These are phyloP conservation scores for Rhododendron kiyosumense DNA, from an alignment of 148 eudicot genomes.

Conservation along the genomic window DNA sequence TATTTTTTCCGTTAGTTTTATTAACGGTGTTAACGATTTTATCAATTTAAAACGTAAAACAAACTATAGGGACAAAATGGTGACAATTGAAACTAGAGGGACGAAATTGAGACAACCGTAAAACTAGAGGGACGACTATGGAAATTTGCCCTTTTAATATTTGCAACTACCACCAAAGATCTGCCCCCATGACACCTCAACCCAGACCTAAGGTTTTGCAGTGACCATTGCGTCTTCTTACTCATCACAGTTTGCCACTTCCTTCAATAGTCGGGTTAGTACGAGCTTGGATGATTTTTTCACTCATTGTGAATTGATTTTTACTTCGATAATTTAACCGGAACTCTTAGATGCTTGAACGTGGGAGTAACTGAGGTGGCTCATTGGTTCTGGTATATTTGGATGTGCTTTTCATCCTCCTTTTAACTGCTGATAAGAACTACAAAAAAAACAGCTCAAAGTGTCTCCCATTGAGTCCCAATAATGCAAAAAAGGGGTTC, in stretches of 20 bases:
- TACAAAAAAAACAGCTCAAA: not conserved
- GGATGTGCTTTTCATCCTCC: not conserved
- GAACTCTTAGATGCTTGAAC: not conserved
- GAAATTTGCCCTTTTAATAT: too few relatives aligned
- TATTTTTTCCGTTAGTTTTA: too few relatives aligned
- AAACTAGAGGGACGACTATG: too few relatives aligned
- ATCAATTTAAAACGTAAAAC: too few relatives aligned
- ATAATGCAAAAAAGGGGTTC: conserved; percentile 27
- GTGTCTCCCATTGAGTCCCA: conserved; percentile 4
- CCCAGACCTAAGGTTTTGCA: not conserved
- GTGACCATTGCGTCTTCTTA: not conserved
- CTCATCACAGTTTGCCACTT: not conserved
- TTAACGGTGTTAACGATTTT: too few relatives aligned
- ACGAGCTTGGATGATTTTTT: not conserved
- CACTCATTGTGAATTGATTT: not conserved
- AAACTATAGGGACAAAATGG: too few relatives aligned
- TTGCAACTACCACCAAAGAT: not conserved
- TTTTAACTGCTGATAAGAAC: not conserved
- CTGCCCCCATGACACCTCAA: not conserved
- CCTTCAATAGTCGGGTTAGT: not conserved
- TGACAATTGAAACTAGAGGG: too few relatives aligned
- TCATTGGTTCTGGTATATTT: not conserved
- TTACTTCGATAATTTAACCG: not conserved
- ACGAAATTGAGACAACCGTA: too few relatives aligned
- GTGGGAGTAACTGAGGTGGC: not conserved